A percentile compares a stretch with the other conserved stretches of the same genome.
Conservation (phyloP, 2,329 filamentous ascomycete genomes). For the Reticulascus tulasneorum region DNA sequence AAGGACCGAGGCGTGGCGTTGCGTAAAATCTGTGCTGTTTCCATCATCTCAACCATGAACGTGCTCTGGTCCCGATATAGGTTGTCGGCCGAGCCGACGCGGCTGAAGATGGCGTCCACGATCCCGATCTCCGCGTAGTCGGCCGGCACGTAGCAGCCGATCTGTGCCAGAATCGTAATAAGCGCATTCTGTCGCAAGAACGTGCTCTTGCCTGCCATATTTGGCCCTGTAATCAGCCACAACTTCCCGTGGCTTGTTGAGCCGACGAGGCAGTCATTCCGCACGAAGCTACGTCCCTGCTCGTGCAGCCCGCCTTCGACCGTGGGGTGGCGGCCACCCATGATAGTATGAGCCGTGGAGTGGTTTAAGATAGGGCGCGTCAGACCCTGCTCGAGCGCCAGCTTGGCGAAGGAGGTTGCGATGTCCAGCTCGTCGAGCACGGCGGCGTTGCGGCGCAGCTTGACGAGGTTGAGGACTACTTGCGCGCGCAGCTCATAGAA, state of each 20-base stretch:
- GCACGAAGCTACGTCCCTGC: constrained; percentile 76
- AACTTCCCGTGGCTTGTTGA: constrained; percentile 59
- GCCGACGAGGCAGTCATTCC: constrained; percentile 84
- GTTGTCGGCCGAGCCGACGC: constrained; percentile 91
- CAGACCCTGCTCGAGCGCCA: constrained; percentile 72
- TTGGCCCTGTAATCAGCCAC: constrained; percentile 76
- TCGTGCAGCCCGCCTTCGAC: constrained; percentile 79
- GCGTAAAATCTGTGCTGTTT: constrained; percentile 86
- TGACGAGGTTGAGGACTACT: constrained; percentile 78
- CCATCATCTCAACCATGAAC: constrained; percentile 99
- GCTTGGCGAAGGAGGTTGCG: constrained; percentile 74
- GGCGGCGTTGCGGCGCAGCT: constrained; percentile 82
- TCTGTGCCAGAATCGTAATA: constrained; percentile 88
- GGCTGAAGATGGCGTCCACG: constrained; percentile 93
- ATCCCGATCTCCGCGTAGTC: constrained; percentile 80
- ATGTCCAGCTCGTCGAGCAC: constrained; percentile 94
- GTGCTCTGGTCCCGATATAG: constrained; percentile 94
- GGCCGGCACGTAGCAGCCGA: constrained; percentile 89
- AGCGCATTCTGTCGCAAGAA: constrained; percentile 94
- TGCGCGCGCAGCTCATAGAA: constrained; percentile 69
- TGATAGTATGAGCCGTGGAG: constrained; percentile 65
- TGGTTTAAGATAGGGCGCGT: constrained; percentile 69
- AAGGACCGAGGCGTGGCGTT: constrained; percentile 81
- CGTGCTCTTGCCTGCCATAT: constrained; percentile 97
- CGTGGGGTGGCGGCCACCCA: constrained; percentile 86